Evolutionary conservation across 2,329 filamentous ascomycete species (phyloP).

Genomic region (Beauveria australis): DNA sequence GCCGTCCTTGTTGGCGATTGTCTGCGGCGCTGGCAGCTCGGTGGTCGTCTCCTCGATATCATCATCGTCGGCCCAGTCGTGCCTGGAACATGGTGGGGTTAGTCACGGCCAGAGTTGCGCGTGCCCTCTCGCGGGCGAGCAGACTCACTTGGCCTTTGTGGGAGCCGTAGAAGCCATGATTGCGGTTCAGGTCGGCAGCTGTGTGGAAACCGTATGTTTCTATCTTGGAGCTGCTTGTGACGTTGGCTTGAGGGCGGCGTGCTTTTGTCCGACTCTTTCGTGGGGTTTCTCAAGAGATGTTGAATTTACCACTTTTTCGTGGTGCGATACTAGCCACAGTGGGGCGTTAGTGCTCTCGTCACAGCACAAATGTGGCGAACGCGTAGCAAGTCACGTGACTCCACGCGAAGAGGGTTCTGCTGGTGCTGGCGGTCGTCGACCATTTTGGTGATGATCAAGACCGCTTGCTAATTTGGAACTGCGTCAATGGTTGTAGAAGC

Average conservation of each 20-base stretch:
- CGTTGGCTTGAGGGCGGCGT: conserved; percentile 18
- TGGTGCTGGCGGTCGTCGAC: neutral
- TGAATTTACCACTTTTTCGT: conserved; percentile 36
- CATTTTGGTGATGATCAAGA: neutral
- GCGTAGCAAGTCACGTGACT: conserved; percentile 16
- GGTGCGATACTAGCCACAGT: conserved; percentile 28
- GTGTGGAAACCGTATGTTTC: conserved; percentile 6
- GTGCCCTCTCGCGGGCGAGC: conserved; percentile 12
- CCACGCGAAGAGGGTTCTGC: neutral
- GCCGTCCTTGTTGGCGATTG: conserved; percentile 95
- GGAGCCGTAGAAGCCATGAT: conserved; percentile 32
- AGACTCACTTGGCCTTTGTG: conserved; percentile 33
- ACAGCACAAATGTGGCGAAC: conserved; percentile 4
- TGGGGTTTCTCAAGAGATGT: conserved; percentile 28
- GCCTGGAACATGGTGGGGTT: conserved; percentile 35
- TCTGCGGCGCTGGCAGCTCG: conserved; percentile 75
- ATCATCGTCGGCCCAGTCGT: conserved; percentile 95
- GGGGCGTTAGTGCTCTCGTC: conserved; percentile 18
- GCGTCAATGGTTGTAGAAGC: too few species aligned
- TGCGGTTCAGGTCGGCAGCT: conserved; percentile 9
- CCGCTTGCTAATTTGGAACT: too few species aligned
- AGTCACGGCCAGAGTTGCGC: conserved; percentile 16
- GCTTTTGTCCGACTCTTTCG: conserved; percentile 17
- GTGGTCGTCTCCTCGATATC: conserved; percentile 65
- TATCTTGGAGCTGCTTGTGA: conserved; percentile 11